Conservation (phyloP, 169 alveolate genomes). For the Toxoplasma gondii region DNA sequence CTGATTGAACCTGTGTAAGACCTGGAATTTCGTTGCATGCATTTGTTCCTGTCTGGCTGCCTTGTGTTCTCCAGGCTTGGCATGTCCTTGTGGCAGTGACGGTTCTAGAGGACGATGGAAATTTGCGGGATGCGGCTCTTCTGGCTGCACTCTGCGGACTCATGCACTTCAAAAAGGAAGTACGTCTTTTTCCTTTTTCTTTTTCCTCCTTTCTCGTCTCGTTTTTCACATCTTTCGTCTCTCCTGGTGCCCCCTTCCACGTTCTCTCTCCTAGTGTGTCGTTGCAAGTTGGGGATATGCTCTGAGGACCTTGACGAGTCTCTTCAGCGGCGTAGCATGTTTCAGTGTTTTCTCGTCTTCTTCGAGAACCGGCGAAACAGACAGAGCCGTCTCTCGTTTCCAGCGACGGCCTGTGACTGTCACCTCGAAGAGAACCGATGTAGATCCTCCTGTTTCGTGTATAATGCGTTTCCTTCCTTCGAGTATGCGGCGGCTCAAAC, state of each 20-base stretch:
- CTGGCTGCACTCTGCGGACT: conserved; percentile 70
- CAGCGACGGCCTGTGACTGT: too few species aligned
- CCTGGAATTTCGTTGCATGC: too few species aligned
- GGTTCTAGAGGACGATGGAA: conserved; percentile 75
- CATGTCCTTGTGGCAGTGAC: conserved; percentile 63
- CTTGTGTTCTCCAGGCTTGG: conserved; percentile 70
- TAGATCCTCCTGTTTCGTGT: too few species aligned
- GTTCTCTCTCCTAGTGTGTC: background rate
- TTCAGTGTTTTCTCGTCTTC: background rate
- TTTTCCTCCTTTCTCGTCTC: background rate
- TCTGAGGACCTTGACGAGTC: background rate
- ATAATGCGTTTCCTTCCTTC: too few species aligned
- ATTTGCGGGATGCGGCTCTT: conserved; percentile 65
- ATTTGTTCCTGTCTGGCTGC: too few species aligned
- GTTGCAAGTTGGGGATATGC: background rate
- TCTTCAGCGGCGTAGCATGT: background rate
- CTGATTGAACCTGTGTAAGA: too few species aligned
- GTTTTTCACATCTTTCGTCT: background rate
- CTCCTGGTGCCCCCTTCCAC: background rate
- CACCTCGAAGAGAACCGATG: too few species aligned
- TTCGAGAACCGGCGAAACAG: too few species aligned
- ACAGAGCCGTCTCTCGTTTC: too few species aligned
- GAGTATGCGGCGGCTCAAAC: too few species aligned
- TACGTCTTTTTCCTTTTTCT: background rate
- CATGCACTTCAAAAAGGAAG: conserved; percentile 69